Percentiles rank a stretch among this genome's conserved stretches.
phyloP scores from a whole-genome alignment of 345 rosid species.

The Geranium rotundifolium region DNA sequence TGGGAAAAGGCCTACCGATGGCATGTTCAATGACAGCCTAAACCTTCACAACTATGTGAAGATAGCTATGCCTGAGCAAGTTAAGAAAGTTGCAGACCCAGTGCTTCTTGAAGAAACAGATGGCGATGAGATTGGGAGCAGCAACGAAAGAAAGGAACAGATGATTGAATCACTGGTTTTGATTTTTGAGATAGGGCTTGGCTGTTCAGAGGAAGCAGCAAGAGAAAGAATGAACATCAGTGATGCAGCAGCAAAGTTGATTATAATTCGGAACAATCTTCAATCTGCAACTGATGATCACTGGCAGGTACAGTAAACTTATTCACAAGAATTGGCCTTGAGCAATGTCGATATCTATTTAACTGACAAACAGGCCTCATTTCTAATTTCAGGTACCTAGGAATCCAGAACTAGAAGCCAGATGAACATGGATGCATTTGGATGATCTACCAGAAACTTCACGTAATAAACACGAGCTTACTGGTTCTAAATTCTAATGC shows the following conservation, averaged over 20 bases:
- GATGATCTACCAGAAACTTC: too few relatives aligned
- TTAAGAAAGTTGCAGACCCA: conserved; percentile 13
- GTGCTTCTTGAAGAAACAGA: conserved; percentile 7
- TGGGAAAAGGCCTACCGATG: conserved; percentile 16
- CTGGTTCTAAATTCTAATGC: too few relatives aligned
- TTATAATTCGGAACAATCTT: neutral
- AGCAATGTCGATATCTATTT: too few relatives aligned
- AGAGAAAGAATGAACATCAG: neutral
- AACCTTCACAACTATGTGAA: conserved; percentile 12
- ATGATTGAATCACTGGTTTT: conserved; percentile 3
- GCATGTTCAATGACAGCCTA: conserved; percentile 12
- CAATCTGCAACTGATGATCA: too few relatives aligned
- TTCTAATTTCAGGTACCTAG: too few relatives aligned
- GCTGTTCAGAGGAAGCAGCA: conserved; percentile 12
- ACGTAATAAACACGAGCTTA: too few relatives aligned
- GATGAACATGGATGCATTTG: too few relatives aligned
- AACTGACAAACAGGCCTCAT: too few relatives aligned
- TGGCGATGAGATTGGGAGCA: neutral
- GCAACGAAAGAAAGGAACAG: neutral
- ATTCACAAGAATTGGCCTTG: too few relatives aligned
- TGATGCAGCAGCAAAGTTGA: neutral
- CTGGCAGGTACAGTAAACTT: too few relatives aligned
- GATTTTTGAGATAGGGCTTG: conserved; percentile 11
- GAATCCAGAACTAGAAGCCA: too few relatives aligned
- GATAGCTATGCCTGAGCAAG: conserved; percentile 9